These are phyloP conservation scores for Ophiostoma perfectum DNA, from an alignment of 2,329 filamentous ascomycete genomes.

Conservation along the genomic window DNA sequence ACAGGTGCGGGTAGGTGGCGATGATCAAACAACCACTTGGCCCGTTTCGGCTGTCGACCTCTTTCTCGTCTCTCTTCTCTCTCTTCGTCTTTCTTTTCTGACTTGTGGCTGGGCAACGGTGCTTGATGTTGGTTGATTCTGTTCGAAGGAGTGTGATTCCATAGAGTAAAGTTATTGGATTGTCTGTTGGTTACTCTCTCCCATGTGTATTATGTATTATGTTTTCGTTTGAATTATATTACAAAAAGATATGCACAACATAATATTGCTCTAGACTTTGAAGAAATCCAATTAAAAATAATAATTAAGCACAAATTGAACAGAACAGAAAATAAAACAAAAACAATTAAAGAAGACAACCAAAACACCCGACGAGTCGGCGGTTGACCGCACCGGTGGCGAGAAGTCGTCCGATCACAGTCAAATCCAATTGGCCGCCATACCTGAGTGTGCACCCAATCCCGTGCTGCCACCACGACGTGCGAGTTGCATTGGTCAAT, in stretches of 20 bases:
- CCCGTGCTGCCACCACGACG: not conserved
- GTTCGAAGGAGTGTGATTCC: not conserved
- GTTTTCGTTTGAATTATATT: not conserved
- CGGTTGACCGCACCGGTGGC: too few species aligned
- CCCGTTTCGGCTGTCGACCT: slow-evolving; percentile 20
- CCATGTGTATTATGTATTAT: not conserved
- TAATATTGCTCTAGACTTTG: not conserved
- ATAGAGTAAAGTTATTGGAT: not conserved
- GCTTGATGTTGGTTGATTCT: not conserved
- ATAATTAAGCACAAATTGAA: too few species aligned
- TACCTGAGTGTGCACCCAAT: too few species aligned
- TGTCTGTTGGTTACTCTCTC: not conserved
- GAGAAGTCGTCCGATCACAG: too few species aligned
- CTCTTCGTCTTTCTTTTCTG: not conserved
- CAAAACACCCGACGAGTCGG: not conserved
- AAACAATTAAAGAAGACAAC: too few species aligned
- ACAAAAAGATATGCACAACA: not conserved
- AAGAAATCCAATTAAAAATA: too few species aligned
- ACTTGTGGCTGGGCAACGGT: not conserved
- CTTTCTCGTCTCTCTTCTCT: too few species aligned
- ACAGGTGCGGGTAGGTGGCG: slow-evolving; percentile 22
- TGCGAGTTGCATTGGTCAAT: not conserved
- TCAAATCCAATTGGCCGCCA: too few species aligned
- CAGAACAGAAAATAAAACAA: too few species aligned
- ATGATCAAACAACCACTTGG: slow-evolving; percentile 26